Base-by-base conservation (phyloP, 2,329 filamentous ascomycete genomes). In the Pseudogymnoascus sp. region DNA sequence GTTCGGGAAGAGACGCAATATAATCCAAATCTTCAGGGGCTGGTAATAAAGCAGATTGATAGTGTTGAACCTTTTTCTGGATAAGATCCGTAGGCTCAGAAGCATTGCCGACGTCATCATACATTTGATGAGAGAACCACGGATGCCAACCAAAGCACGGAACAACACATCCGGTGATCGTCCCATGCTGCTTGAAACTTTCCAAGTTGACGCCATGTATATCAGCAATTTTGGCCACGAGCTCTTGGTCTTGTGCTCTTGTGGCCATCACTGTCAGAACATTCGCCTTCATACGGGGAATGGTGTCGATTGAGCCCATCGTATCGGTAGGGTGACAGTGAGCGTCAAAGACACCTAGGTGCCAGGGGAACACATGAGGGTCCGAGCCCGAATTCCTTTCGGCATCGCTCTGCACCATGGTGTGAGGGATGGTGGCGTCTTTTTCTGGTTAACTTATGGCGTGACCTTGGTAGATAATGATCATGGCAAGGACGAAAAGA, bases 91-190 rank as follows among this genome's bases (percentile, higher is more conserved):
- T 68, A 64, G 61, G 64, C 40, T 71, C 72, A 19, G 72, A 74
- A 56, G 28, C 16, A 33, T 56, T 56, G 2, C 50, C 28, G 33
- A 56, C 50, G 72, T 90, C 85, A 70, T 87, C 82, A 71, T 86
- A 91, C 69, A 95, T 81, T 67, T 90, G 86, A 73, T 93, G 81
- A 1, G 89, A 89, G 74, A 93, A 93, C 90, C 90, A 95, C 0
- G 90, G 90, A 72, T 95, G 90, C 89, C 90, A 93, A 19, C 90
- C 90, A 75, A 93, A 93, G n/a, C 86, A 85, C 0, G 90, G 89
- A 3, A 93, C 69, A 24, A 87, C 72, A 64, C 78, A 79, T 64
- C 78, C 75, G 24, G 8, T 31, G 26, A 60, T 11, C 14, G 22
- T 60, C 26, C 22, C 35, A 61, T 67, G 61, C 12, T 53, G 61